Conservation (phyloP, 305 asterid genomes). For the Withania somnifera region DNA sequence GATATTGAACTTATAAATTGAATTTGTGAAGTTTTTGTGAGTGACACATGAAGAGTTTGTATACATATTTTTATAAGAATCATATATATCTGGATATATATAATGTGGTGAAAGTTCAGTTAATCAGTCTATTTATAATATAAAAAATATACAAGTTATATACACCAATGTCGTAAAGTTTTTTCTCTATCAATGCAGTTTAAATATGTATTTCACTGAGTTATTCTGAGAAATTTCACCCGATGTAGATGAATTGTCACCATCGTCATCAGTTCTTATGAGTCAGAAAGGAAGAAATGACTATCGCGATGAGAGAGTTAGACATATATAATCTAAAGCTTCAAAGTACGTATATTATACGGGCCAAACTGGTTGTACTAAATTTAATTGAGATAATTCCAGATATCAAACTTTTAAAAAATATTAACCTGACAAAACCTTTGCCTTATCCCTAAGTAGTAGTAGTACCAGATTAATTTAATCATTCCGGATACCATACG, state of each 20-base stretch:
- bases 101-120: background rate
- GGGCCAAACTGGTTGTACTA: background rate
- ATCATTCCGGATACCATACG: conserved; percentile 14
- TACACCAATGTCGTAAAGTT: background rate
- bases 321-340: conserved; percentile 33
- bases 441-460: background rate
- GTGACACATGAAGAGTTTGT: background rate
- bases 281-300: conserved; percentile 37
- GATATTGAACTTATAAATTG: background rate
- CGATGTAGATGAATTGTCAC: conserved; percentile 55
- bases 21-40: background rate
- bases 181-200: background rate
- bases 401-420: background rate
- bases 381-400: background rate
- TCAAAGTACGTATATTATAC: background rate
- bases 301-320: conserved; percentile 57
- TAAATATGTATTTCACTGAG: background rate
- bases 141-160: background rate
- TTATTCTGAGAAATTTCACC: conserved; percentile 16
- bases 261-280: conserved; percentile 64
- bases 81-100: background rate
- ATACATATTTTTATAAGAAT: background rate
- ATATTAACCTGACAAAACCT: background rate
- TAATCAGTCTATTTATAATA: background rate
- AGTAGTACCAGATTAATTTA: background rate